These are phyloP conservation scores for Salix purpurea DNA, from an alignment of 345 rosid species.

Conservation along the genomic window DNA sequence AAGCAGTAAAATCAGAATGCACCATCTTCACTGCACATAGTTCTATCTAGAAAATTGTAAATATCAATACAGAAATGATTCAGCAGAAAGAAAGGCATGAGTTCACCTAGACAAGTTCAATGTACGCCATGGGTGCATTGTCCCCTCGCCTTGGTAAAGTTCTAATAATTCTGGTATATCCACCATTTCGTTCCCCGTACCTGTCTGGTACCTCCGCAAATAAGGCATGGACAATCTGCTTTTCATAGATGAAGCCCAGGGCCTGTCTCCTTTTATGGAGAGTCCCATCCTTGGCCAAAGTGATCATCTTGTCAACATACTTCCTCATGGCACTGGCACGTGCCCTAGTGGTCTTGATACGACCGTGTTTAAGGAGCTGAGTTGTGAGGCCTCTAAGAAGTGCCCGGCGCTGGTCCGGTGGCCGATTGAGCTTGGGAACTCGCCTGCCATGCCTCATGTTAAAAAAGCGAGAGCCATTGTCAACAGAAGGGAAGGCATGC, in stretches of 20 bases:
- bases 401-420: conserved; percentile 85
- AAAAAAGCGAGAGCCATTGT: conserved; percentile 56
- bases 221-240: conserved; percentile 86
- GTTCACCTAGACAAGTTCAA: conserved; percentile 70
- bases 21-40: neutral
- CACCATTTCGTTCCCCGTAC: conserved; percentile 88
- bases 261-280: conserved; percentile 91
- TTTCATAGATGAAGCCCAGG: conserved; percentile 77
- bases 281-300: conserved; percentile 82
- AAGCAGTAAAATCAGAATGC: neutral
- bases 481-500: conserved; percentile 38
- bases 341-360: conserved; percentile 86
- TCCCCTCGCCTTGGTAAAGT: conserved; percentile 94
- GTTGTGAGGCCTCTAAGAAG: conserved; percentile 86
- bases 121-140: conserved; percentile 96
- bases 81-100: neutral
- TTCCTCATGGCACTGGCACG: conserved; percentile 88
- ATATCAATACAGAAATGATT: neutral
- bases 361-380: conserved; percentile 81
- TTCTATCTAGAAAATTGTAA: neutral
- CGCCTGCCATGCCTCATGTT: conserved; percentile 84
- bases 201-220: conserved; percentile 81
- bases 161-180: conserved; percentile 87
- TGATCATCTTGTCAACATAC: conserved; percentile 86
- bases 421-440: conserved; percentile 88